Base-by-base conservation (phyloP, 805 yeast genomes). In the Torulaspora delbrueckii region DNA sequence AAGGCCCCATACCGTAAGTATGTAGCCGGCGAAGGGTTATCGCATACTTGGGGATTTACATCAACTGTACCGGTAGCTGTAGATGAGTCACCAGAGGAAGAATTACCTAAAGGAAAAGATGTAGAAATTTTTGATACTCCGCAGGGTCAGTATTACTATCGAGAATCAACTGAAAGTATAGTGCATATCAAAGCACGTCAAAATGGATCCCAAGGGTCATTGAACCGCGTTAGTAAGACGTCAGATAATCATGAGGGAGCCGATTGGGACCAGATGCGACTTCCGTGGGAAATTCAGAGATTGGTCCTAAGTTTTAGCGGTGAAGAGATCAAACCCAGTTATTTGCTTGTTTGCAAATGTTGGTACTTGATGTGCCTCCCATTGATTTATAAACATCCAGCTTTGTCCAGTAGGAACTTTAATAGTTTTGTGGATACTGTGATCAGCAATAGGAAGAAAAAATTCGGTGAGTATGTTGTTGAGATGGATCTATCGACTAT, bases 1-100 rank as follows among this genome's bases (percentile, higher is more conserved):
- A 81, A 82, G 51, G 88, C 89, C 45, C 89, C 90, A 5, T 89
- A 86, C 67, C 75, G 81, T 65, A 77, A 82, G 64, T 87, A 86
- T 63, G 88, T 77, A 7, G 79, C 76, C 8, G 72, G 71, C 7
- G 60, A 60, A 44, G 70, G 63, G 46, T 77, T 37, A 43, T 59
- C 52, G 6, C 56, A 53, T 25, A 57, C 58, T 8, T 52, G 56
- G 35, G 80, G 79, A 55, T 74, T 77, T 26, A 71, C 73, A 24
- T 27, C 23, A 40, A 32, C 43, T 6, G 12, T 5, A 10, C 12
- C 41, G 8, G 28, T 31, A 19, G 53, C 22, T 47, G 63, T 59
- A 6, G 57, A 54, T 8, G 60, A 57, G 18, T 13, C 2, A 14
- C 19, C 16, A 25, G 65, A 55, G 41, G 53, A 50, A 27, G 54